Evolutionary conservation across 2,329 filamentous ascomycete species (phyloP), one percentile per base, ranked within the genome.

Genomic region (Neophaeococcomyces mojaviensis): DNA sequence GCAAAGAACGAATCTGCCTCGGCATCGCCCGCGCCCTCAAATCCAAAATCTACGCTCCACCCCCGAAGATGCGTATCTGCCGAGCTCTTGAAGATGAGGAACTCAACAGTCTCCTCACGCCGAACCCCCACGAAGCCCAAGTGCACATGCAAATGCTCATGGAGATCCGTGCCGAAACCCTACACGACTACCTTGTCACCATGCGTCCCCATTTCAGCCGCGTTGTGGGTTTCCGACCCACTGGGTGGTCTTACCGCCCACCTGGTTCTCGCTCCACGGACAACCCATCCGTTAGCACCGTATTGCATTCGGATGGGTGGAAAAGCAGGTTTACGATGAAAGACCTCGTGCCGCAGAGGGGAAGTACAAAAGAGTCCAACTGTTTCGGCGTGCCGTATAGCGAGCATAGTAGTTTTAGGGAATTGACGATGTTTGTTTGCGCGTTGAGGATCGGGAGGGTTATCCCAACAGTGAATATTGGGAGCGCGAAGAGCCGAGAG

Each of bases 141-240:
- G 88, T 98, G 0, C 92, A 98, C 67, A 96, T 98, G 89, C 94
- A 95, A 57, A 88, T 86, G 58, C 74, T 98, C 8, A 92, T 92
- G 74, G 90, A 97, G 64, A 88, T 98, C 55, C 82, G 88, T 20
- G 82, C 88, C 28, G 89, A 96, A 55, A 95, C 90, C 0, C 55
- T 98, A 1, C 81, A 87, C 53, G 89, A 95, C 50, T 98, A 98
- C 59, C 77, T 97, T 4, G 79, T 83, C 57, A 74, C 78, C 30
- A 86, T 88, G 68, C 84, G 83, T 52, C 82, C 85, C 5, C 81
- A 87, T 55, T 98, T 97, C 63, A 81, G 81, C 12, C 83, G 86
- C 43, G 81, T 95, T 37, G 84, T 97, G 15, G 92, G 89, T 3
- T 94, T 98, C 65, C 78, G 89, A 1, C 92, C 92, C 0, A 90